A percentile compares a stretch with the other conserved stretches of the same genome.
Evolutionary conservation across 768 basidiomycete species (phyloP).

Genomic region (Mycena vulgaris): DNA sequence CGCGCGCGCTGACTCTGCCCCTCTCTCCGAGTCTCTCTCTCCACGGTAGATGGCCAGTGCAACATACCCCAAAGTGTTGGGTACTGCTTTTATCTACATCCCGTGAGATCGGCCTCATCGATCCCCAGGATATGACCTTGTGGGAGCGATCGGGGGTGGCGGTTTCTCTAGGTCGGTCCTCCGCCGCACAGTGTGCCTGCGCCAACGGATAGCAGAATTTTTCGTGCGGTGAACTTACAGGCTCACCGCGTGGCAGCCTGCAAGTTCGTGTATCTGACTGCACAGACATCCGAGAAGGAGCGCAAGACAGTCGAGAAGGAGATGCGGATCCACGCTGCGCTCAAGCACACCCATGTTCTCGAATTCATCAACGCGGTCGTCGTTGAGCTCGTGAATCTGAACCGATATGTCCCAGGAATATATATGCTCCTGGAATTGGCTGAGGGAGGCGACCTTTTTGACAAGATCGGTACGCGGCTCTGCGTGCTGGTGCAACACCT

Average conservation of each 20-base stretch:
- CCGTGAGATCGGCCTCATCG: no score
- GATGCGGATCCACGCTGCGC: slow-evolving; percentile 86
- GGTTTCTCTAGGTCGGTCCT: no score
- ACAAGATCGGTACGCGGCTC: slow-evolving; percentile 89
- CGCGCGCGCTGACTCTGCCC: no score
- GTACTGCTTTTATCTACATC: no score
- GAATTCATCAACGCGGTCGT: slow-evolving; percentile 86
- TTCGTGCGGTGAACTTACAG: slow-evolving; percentile 81
- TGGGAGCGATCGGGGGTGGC: no score
- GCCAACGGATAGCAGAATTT: no score
- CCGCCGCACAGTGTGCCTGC: no score
- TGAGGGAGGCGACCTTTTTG: slow-evolving; percentile 95
- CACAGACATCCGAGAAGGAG: slow-evolving; percentile 74
- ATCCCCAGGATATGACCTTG: no score
- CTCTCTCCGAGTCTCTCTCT: no score
- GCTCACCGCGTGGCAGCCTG: slow-evolving; percentile 86
- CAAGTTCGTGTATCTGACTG: slow-evolving; percentile 82
- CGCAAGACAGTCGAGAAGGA: slow-evolving; percentile 92
- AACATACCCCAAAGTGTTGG: no score
- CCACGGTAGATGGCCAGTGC: no score
- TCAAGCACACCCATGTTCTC: slow-evolving; percentile 87
- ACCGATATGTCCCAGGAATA: slow-evolving; percentile 80
- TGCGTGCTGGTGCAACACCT: background rate
- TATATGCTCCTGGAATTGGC: slow-evolving; percentile 97
- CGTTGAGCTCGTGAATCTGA: slow-evolving; percentile 74